These are phyloP conservation scores for Solanum pennellii DNA, from an alignment of 257 asterid species.

Conservation along the genomic window DNA sequence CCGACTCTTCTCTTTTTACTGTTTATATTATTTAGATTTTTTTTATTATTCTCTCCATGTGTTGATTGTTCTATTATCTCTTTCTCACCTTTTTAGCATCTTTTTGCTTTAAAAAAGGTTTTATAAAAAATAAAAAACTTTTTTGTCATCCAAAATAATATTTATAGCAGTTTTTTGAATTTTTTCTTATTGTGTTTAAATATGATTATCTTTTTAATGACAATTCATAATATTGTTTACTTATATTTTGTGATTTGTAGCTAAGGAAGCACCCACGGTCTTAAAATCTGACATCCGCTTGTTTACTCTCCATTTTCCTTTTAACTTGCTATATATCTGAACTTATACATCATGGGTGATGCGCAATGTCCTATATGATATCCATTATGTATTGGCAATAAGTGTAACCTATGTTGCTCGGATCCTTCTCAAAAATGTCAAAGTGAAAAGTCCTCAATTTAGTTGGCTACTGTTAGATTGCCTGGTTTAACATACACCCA, in stretches of 20 bases:
- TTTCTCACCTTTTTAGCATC: background rate
- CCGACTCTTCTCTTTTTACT: background rate
- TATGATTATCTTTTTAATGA: too few relatives aligned
- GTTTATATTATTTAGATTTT: too few relatives aligned
- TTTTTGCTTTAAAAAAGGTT: background rate
- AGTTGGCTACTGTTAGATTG: background rate
- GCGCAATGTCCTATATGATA: background rate
- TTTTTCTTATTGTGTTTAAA: background rate
- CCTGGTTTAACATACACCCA: background rate
- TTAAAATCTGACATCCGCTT: background rate
- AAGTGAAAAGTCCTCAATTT: background rate
- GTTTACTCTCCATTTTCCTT: background rate
- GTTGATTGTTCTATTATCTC: background rate
- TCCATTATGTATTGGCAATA: background rate
- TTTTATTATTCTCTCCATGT: background rate
- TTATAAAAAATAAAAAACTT: background rate
- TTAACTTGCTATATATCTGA: background rate
- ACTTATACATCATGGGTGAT: background rate
- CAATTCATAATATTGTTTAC: background rate
- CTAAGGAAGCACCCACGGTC: background rate
- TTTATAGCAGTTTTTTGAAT: too few relatives aligned
- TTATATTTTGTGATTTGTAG: background rate
- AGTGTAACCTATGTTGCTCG: background rate
- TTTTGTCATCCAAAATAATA: background rate
- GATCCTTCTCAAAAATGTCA: background rate